Evolutionary conservation across 2,329 filamentous ascomycete species (phyloP).

Genomic region (Anisogramma anomala): DNA sequence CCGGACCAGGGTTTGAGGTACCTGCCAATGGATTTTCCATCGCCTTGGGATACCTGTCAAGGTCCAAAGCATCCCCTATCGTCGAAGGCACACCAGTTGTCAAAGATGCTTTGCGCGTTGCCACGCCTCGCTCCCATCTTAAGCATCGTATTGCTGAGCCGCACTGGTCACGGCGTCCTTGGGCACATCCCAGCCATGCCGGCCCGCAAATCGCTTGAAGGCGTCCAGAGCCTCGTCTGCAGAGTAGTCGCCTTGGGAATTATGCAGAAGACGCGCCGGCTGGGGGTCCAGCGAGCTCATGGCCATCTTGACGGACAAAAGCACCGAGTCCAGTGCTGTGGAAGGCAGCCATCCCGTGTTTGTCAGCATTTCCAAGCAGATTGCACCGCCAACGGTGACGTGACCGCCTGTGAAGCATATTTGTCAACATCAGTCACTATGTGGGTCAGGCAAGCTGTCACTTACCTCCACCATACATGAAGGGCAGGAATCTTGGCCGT

Average conservation of each 20-base stretch:
- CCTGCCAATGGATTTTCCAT: too few relatives aligned
- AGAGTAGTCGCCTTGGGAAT: slow-evolving; percentile 43
- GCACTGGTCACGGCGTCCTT: slow-evolving; percentile 43
- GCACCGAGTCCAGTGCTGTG: slow-evolving; percentile 62
- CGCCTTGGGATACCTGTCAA: too few relatives aligned
- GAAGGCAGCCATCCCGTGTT: slow-evolving; percentile 70
- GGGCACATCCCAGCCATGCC: slow-evolving; percentile 66
- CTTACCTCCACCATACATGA: slow-evolving; percentile 52
- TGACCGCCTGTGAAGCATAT: slow-evolving; percentile 5
- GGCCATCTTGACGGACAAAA: slow-evolving; percentile 71
- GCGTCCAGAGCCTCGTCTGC: slow-evolving; percentile 62
- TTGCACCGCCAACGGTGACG: slow-evolving; percentile 70
- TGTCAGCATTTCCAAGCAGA: slow-evolving; percentile 76
- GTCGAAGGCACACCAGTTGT: too few relatives aligned
- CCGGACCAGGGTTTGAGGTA: too few relatives aligned
- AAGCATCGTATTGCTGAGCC: slow-evolving; percentile 10
- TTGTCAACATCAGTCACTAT: not conserved
- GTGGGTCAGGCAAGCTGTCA: not conserved
- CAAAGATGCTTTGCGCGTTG: too few relatives aligned
- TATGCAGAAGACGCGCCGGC: slow-evolving; percentile 54
- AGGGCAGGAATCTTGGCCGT: slow-evolving; percentile 65
- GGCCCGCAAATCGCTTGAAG: slow-evolving; percentile 53
- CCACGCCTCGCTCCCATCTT: too few relatives aligned
- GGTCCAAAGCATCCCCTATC: too few relatives aligned
- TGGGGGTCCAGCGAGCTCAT: slow-evolving; percentile 55